Conservation (phyloP, 1,284 basidiomycete species). For the Puccinia coronata region DNA sequence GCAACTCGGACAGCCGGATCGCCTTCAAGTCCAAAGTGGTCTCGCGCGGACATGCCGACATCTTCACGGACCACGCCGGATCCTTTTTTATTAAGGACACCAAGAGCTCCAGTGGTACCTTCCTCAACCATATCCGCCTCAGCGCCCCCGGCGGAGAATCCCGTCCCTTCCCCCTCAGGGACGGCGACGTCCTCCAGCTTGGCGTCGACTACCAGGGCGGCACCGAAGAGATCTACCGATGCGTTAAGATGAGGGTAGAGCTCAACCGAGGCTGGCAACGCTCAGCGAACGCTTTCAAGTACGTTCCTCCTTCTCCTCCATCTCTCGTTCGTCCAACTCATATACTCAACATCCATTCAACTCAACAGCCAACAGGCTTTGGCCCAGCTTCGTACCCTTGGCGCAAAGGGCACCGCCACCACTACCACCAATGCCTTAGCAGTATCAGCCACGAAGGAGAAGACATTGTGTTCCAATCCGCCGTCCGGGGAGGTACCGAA, state of each 20-base stretch:
- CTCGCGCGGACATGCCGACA: slow-evolving; percentile 87
- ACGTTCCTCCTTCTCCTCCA: slow-evolving; percentile 58
- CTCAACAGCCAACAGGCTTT: slow-evolving; percentile 48
- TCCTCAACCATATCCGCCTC: slow-evolving; percentile 90
- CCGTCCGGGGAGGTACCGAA: not conserved
- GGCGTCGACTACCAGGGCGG: slow-evolving; percentile 99
- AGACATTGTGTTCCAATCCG: not conserved
- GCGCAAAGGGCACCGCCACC: not conserved
- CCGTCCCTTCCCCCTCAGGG: slow-evolving; percentile 76
- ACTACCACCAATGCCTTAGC: not conserved
- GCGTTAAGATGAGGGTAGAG: slow-evolving; percentile 94
- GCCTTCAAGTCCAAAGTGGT: slow-evolving; percentile 98
- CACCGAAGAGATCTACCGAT: slow-evolving; percentile 94
- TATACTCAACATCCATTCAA: not conserved
- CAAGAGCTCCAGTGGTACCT: slow-evolving; percentile 86
- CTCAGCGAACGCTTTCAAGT: slow-evolving; percentile 92
- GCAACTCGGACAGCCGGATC: slow-evolving; percentile 67
- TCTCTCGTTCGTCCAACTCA: slow-evolving; percentile 6
- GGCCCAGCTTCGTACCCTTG: slow-evolving; percentile 31
- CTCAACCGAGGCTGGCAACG: slow-evolving; percentile 78
- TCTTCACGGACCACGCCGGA: slow-evolving; percentile 69
- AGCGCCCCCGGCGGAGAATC: slow-evolving; percentile 80
- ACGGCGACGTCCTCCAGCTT: slow-evolving; percentile 91
- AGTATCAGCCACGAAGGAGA: not conserved
- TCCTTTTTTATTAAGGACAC: slow-evolving; percentile 89